Evolutionary conservation across 352 stramenopile species (phyloP).

Genomic region (Pythium scleroteichum): DNA sequence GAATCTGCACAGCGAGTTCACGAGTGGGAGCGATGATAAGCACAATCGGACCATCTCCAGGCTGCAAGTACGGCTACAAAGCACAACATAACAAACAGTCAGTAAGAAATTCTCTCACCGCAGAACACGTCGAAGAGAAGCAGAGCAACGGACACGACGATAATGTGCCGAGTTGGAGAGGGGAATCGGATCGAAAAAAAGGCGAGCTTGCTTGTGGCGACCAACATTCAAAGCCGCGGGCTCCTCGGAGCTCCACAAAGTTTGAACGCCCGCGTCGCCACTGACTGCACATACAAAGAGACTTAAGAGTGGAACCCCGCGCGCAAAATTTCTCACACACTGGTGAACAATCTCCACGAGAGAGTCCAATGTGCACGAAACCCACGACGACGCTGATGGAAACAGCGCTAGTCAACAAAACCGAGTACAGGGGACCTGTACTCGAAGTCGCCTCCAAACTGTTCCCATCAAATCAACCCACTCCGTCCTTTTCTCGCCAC

Average conservation of each 20-base stretch:
- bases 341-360: not conserved
- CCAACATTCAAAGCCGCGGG: not conserved
- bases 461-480: conserved; percentile 6
- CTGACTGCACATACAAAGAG: conserved; percentile 14
- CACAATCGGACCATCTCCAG: conserved; percentile 98
- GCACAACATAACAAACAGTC: conserved; percentile 32
- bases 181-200: conserved; percentile 12
- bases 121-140: conserved; percentile 17
- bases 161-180: conserved; percentile 16
- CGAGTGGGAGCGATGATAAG: conserved; percentile 98
- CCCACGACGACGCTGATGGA: conserved; percentile 1
- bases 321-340: conserved; percentile 4
- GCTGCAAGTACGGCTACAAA: conserved; percentile 88
- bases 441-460: not conserved
- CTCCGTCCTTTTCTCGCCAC: conserved; percentile 15
- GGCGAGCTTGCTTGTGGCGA: conserved; percentile 22
- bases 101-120: conserved; percentile 26
- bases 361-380: not conserved
- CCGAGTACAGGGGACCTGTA: conserved; percentile 16
- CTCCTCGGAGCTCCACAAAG: not conserved
- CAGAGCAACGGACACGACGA: conserved; percentile 28
- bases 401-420: conserved; percentile 9
- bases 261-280: not conserved
- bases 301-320: conserved; percentile 8
- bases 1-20: conserved; percentile 99